These are phyloP conservation scores for Fraxinus dipetala DNA, from an alignment of 305 asterid species.

Conservation along the genomic window DNA sequence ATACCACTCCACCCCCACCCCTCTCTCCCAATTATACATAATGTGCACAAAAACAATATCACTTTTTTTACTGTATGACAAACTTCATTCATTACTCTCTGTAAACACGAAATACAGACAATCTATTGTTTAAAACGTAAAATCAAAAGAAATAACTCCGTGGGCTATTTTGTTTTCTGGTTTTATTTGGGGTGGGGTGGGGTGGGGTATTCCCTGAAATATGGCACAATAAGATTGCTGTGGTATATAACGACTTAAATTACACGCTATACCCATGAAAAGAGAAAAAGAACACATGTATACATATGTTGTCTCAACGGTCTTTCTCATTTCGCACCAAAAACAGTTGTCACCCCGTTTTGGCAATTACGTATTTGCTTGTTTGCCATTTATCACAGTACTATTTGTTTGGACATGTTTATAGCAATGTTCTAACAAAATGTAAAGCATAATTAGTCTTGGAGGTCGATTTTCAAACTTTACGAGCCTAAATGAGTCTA, in stretches of 20 bases:
- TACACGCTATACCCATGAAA: constrained; percentile 21
- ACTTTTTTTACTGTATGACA: background rate
- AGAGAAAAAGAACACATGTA: background rate
- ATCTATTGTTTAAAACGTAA: background rate
- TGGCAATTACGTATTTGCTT: constrained; percentile 22
- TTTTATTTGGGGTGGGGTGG: background rate
- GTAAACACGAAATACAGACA: background rate
- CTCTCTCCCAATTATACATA: background rate
- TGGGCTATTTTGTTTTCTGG: background rate
- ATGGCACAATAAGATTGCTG: constrained; percentile 38
- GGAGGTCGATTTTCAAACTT: too few species aligned
- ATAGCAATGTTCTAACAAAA: background rate
- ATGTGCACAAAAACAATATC: background rate
- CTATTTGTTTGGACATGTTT: background rate
- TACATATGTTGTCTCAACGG: constrained; percentile 37
- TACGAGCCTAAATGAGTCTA: too few species aligned
- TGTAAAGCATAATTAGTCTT: too few species aligned
- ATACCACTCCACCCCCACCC: background rate
- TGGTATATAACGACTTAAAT: constrained; percentile 27
- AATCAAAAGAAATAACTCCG: background rate
- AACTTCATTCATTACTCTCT: background rate
- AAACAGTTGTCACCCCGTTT: constrained; percentile 30
- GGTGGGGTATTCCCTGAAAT: constrained; percentile 4
- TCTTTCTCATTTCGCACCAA: constrained; percentile 35
- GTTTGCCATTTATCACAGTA: constrained; percentile 18